Percentiles rank a stretch among this genome's conserved stretches.
Conservation (phyloP, 2,329 filamentous ascomycete genomes). For the Clonostachys solani region DNA sequence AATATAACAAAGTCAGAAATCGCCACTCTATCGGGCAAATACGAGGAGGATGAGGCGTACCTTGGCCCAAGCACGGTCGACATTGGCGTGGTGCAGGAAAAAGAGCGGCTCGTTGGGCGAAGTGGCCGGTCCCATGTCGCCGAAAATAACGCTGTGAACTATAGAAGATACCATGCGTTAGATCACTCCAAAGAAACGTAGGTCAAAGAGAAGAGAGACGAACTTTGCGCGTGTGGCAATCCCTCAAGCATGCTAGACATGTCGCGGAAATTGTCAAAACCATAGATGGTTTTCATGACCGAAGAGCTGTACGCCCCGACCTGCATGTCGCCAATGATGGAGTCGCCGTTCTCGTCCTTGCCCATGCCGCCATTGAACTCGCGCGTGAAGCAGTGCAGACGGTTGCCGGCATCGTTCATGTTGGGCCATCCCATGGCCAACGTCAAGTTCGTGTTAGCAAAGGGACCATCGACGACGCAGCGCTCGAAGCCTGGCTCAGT, state of each 20-base stretch:
- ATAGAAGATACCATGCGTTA: background rate
- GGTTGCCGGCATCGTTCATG: too few relatives aligned
- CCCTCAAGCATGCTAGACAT: constrained; percentile 9
- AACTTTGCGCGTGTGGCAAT: constrained; percentile 9
- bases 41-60: background rate
- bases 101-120: constrained; percentile 18
- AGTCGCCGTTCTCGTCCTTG: constrained; percentile 5
- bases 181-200: background rate
- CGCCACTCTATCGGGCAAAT: background rate
- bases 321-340: constrained; percentile 11
- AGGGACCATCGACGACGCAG: too few relatives aligned
- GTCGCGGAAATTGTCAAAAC: constrained; percentile 5
- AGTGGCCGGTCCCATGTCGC: constrained; percentile 19
- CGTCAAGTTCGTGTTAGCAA: too few relatives aligned
- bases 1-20: background rate
- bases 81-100: constrained; percentile 19
- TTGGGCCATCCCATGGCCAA: too few relatives aligned
- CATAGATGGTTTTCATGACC: constrained; percentile 8
- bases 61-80: constrained; percentile 16
- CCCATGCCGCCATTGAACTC: constrained; percentile 8
- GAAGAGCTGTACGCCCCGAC: constrained; percentile 4
- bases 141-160: constrained; percentile 19
- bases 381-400: background rate
- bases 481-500: too few relatives aligned
- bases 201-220: background rate